Evolutionary conservation across 129 eudicot genomes (phyloP), one percentile per base, ranked within the genome.

Genomic region (Arctium lappa): DNA sequence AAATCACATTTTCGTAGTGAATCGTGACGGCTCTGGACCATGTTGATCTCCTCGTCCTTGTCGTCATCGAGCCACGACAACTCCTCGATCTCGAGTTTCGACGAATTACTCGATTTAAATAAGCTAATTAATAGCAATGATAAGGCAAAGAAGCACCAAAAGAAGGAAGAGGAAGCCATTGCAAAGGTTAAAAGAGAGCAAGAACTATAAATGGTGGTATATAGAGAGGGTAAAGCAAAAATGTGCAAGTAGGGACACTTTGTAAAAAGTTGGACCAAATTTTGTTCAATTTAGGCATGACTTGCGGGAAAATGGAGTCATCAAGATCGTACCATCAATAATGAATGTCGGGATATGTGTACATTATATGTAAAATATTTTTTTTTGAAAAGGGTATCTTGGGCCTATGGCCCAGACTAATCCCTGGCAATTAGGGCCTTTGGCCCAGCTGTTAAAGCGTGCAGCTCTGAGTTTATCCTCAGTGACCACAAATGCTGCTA

Each of bases 21-120:
- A 29, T 86, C 82, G 68, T 90, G 94, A 22, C 85, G 77, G 74
- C 86, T 84, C 60, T 85, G 88, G 56, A 91, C 79, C 90, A 91
- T 93, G 81, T 44, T 79, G 53, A 89, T 80, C 78, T 89, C 96
- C 73, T 89, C 93, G 72, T 93, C 91, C 37, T 84, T 83, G 79
- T 91, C 87, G 69, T 88, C 91, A 34, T 86, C 90, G 3, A 93
- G 91, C 97, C 95, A 93, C 30, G 91, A 83, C 53, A 93, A 62
- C 84, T 90, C 93, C 56, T 90, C 91, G 1, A 81, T 18, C 56
- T 90, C 92, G 13, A 88, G 89, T 38, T 72, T 56, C 12, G 88
- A 86, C 46, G 86, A 83, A 4, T 48, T 40, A 0, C 32, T 74
- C n/a, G 56, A 78, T 73, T 42, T 70, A 73, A 72, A 56, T 69